A percentile compares a stretch with the other conserved stretches of the same genome.
phyloP scores from a whole-genome alignment of 352 stramenopile genomes.

The Halophytophthora polymorphica region DNA sequence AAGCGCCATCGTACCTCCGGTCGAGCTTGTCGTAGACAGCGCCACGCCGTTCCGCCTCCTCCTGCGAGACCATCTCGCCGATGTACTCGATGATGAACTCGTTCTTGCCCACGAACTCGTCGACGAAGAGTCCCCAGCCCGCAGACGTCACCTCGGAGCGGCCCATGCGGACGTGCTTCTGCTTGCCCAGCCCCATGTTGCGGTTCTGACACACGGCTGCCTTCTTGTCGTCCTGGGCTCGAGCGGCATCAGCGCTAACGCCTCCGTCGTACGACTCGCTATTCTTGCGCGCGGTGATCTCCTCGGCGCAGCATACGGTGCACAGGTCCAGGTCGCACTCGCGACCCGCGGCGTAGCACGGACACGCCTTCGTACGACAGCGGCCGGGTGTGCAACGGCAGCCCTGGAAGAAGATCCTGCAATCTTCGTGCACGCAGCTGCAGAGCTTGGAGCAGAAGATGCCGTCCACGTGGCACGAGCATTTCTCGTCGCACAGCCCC shows the following conservation, averaged over 20 bases:
- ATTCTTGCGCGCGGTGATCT: slow-evolving; percentile 26
- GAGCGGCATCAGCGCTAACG: neutral
- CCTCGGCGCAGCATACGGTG: slow-evolving; percentile 62
- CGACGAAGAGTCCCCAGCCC: slow-evolving; percentile 92
- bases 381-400: slow-evolving; percentile 83
- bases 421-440: slow-evolving; percentile 68
- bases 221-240: slow-evolving; percentile 19
- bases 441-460: slow-evolving; percentile 93
- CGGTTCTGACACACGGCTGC: slow-evolving; percentile 66
- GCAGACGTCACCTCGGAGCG: slow-evolving; percentile 75
- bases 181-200: slow-evolving; percentile 42
- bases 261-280: slow-evolving; percentile 15
- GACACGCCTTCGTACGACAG: slow-evolving; percentile 85
- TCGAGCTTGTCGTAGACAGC: slow-evolving; percentile 88
- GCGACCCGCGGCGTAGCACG: slow-evolving; percentile 86
- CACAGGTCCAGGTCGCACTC: slow-evolving; percentile 95
- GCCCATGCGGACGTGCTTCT: slow-evolving; percentile 72
- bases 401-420: slow-evolving; percentile 86
- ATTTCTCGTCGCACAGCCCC: slow-evolving; percentile 84
- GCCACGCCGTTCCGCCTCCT: slow-evolving; percentile 88
- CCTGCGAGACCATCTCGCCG: slow-evolving; percentile 90
- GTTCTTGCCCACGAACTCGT: slow-evolving; percentile 85
- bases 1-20: slow-evolving; percentile 36
- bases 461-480: slow-evolving; percentile 82
- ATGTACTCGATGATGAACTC: slow-evolving; percentile 96